Base-by-base conservation (phyloP, 305 asterid genomes). In the Salvia sclarea region DNA sequence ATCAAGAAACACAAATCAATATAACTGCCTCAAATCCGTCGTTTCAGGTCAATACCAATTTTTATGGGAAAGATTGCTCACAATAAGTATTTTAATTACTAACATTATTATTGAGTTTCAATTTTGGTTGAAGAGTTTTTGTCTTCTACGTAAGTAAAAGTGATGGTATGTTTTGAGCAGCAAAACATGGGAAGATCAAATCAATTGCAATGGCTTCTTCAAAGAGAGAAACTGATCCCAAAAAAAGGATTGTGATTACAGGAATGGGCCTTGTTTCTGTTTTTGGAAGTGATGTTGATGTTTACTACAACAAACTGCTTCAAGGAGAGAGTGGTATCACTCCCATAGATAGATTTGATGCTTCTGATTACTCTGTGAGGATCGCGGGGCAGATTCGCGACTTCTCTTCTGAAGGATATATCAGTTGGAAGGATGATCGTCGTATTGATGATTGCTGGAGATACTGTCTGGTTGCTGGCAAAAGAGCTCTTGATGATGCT, bases 221-320 rank as follows among this genome's bases (percentile, higher is more conserved):
- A 3, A 64, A 48, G 21, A 64, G 69, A 31, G 60, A 64, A 7
- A 31, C 35, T 0, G 59, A 64, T 47, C 59, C 69, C 1, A 64
- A 48, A 48, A 64, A 64, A 11, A 48, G 69, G 48, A 7, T 64
- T 16, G 69, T 64, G 4, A 31, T 64, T 17, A 64, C 48, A 17
- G 69, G 69, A 12, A 64, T 64, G 69, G 69, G 69, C 0, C 28
- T 64, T 31, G 69, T 64, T 47, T 64, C 69, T 14, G 59, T 48
- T 9, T 64, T 64, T 18, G 69, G 69, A 17, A 64, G 13, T 7
- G 69, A 64, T 1, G 12, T 64, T 0, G 69, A 64, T 48, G 7
- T 11, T 9, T 64, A 48, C 35, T 64, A 64, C 35, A 37, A 31
- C 28, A 64, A 64, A 48, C 6, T 64, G 35, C 33, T 64, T 14